Percentiles rank a stretch among this genome's conserved stretches.
phyloP scores from a whole-genome alignment of 73 alveolate genomes.

The Paramecium sonneborni region DNA sequence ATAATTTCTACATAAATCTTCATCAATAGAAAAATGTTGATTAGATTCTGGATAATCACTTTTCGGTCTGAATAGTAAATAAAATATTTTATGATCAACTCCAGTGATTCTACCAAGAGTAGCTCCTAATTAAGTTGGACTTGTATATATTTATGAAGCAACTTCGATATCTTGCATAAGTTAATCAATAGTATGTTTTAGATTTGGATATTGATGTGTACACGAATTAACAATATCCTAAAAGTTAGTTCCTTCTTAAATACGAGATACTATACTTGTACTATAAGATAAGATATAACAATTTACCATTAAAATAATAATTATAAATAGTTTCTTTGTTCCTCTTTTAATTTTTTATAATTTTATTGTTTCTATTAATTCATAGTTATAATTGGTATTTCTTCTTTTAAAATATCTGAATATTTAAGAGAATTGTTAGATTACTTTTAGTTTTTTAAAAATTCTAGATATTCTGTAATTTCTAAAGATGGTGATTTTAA shows the following conservation, averaged over 20 bases:
- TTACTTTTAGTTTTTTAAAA: neutral
- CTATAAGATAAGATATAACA: neutral
- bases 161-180: slow-evolving; percentile 7
- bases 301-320: neutral
- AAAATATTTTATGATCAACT: slow-evolving; percentile 24
- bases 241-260: neutral
- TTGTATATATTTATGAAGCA: neutral
- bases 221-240: neutral
- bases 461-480: neutral
- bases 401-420: neutral
- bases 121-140: neutral
- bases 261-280: neutral
- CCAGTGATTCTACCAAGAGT: slow-evolving; percentile 18
- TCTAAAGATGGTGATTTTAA: neutral
- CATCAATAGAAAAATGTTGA: neutral
- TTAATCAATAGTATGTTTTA: neutral
- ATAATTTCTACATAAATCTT: neutral
- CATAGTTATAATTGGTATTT: neutral
- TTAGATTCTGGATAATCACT: neutral
- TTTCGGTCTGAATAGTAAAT: neutral
- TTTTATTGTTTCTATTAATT: neutral
- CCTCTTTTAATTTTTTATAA: neutral
- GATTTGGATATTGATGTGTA: neutral
- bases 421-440: neutral
- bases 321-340: neutral